Evolutionary conservation across 78 protist genomes (phyloP).

Genomic region (Dictyostelium discoideum): DNA sequence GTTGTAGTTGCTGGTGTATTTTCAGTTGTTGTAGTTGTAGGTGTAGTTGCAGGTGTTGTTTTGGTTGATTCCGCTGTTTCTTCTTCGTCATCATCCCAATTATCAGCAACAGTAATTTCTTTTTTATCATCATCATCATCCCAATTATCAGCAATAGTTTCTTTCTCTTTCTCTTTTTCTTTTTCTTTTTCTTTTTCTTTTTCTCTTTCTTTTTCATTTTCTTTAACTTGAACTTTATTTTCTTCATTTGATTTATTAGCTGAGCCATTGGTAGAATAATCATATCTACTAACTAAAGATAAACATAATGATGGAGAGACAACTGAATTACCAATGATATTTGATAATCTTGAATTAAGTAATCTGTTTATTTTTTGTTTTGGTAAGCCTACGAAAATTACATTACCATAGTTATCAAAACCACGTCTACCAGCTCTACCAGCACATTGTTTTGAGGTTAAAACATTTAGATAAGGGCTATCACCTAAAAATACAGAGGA

Average conservation of each 20-base stretch:
- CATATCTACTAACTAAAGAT: not conserved
- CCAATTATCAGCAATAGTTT: not conserved
- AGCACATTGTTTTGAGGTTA: conserved; percentile 89
- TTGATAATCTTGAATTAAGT: conserved; percentile 37
- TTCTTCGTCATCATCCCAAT: not conserved
- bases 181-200: not conserved
- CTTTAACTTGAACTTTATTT: not conserved
- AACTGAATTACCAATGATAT: conserved; percentile 16
- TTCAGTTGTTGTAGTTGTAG: not conserved
- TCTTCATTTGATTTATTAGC: not conserved
- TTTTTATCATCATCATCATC: not conserved
- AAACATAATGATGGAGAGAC: conserved; percentile 25
- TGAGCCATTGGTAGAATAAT: conserved; percentile 6
- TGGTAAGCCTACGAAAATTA: conserved; percentile 80
- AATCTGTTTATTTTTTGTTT: not conserved
- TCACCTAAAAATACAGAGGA: conserved; percentile 90
- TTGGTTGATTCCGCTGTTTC: not conserved
- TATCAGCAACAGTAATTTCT: not conserved
- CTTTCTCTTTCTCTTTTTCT: not conserved
- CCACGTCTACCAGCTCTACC: conserved; percentile 98
- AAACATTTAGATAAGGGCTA: conserved; percentile 66
- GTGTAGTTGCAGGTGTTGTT: not conserved
- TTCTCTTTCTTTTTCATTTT: not conserved
- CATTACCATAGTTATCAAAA: conserved; percentile 86
- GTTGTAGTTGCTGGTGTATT: not conserved